phyloP scores from a whole-genome alignment of 2,329 filamentous ascomycete species.

The Exophiala mesophila region DNA sequence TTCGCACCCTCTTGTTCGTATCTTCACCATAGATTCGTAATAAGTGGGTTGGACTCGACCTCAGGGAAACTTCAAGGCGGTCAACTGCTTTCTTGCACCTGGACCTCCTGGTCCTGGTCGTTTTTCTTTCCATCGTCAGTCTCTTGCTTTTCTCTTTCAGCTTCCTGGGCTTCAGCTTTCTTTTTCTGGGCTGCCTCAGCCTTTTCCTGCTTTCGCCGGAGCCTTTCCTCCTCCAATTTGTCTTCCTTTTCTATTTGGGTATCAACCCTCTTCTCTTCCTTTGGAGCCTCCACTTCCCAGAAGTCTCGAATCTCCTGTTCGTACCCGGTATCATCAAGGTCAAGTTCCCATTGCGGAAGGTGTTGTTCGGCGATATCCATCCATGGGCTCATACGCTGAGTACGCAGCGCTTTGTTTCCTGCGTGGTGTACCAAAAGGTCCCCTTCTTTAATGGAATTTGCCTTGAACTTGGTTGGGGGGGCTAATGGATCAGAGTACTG shows the following conservation, averaged over 20 bases:
- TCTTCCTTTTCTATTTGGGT: conserved; percentile 6
- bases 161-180: not conserved
- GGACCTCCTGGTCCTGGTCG: not conserved
- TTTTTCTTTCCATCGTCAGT: not conserved
- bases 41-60: too few relatives aligned
- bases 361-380: conserved; percentile 28
- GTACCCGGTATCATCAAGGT: conserved; percentile 28
- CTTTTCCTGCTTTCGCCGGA: conserved; percentile 2
- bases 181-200: conserved; percentile 1
- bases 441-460: conserved; percentile 21
- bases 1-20: too few relatives aligned
- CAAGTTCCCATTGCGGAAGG: conserved; percentile 24
- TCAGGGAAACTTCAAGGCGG: too few relatives aligned
- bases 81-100: too few relatives aligned
- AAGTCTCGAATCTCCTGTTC: conserved; percentile 23
- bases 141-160: not conserved
- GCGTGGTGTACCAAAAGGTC: conserved; percentile 34
- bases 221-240: conserved; percentile 1
- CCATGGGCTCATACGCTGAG: conserved; percentile 30
- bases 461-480: conserved; percentile 8
- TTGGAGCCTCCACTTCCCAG: conserved; percentile 30
- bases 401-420: conserved; percentile 27
- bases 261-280: conserved; percentile 12
- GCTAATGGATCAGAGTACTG: conserved; percentile 11
- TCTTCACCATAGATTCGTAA: too few relatives aligned